A percentile compares a stretch with the other conserved stretches of the same genome.
Evolutionary conservation across 345 rosid genomes (phyloP).

Genomic region (Ricinus communis): DNA sequence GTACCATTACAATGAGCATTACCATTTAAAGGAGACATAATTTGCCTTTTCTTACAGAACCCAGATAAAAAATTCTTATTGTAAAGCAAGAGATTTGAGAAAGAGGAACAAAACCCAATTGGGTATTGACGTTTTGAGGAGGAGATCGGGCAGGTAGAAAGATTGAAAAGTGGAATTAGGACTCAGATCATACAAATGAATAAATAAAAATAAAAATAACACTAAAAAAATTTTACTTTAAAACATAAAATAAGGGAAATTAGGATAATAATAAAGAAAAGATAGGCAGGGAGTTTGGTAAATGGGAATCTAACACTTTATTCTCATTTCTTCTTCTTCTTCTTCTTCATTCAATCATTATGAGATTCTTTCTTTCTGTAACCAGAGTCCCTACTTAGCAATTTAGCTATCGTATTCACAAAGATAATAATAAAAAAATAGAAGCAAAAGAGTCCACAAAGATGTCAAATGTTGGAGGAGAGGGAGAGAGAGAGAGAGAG

Average conservation of each 20-base stretch:
- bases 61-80: neutral
- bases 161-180: neutral
- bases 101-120: neutral
- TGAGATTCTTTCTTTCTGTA: neutral
- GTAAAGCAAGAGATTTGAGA: neutral
- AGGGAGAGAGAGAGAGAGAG: too few relatives aligned
- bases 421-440: too few relatives aligned
- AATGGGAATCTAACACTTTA: neutral
- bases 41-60: neutral
- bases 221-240: too few relatives aligned
- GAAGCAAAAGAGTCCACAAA: too few relatives aligned
- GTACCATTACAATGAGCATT: neutral
- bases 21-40: constrained; percentile 43
- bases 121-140: too few relatives aligned
- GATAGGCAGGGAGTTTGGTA: neutral
- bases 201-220: too few relatives aligned
- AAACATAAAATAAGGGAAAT: neutral
- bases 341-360: neutral
- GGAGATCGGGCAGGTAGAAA: too few relatives aligned
- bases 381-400: neutral
- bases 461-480: too few relatives aligned
- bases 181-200: neutral
- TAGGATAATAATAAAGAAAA: neutral
- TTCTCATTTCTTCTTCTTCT: neutral
- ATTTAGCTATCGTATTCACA: too few relatives aligned